Evolutionary conservation across 768 basidiomycete genomes (phyloP), one percentile per base, ranked within the genome.

Genomic region (Cantharellus cinnabarinus): DNA sequence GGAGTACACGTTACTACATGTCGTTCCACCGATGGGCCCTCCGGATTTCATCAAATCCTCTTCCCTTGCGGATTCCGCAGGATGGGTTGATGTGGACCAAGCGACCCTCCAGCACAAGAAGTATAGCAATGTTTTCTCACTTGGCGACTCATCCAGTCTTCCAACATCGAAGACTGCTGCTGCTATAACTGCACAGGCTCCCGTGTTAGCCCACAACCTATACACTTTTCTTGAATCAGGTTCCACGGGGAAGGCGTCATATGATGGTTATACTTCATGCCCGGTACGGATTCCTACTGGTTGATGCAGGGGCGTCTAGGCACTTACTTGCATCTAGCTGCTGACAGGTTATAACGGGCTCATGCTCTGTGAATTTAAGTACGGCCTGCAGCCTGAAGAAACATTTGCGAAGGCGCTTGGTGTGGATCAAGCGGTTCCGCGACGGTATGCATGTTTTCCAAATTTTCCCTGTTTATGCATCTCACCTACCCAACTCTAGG

Each of bases 131-230:
- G 61, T 63, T 4, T 62, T 58, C 57, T 63, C 57, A 14, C 62
- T 59, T 5, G 94, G 94, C n/a, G 94, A 99, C 67, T 86, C 85
- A 66, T 85, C 88, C 34, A 86, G 82, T 41, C 71, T 95, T 38
- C 94, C 94, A 4, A 98, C 90, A 37, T 89, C 87, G 69, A 99
- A 94, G 76, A 99, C 94, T 0, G 89, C 86, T 0, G 93, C 94
- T 10, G 94, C 93, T 3, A 85, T 97, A 65, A 89, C 87, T 2
- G 80, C 80, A 0, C 89, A 99, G 69, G 82, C 86, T 0, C 94
- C 94, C 5, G 83, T 99, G 3, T 75, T 98, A 51, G 79, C 83
- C 1, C 87, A 97, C 71, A 98, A 97, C 71, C 68, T 97, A 42
- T 83, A 80, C 68, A 80, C 80, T 37, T 71, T 85, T 40, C 71